phyloP scores from a whole-genome alignment of 768 basidiomycete genomes.

The Mrakia gelida region DNA sequence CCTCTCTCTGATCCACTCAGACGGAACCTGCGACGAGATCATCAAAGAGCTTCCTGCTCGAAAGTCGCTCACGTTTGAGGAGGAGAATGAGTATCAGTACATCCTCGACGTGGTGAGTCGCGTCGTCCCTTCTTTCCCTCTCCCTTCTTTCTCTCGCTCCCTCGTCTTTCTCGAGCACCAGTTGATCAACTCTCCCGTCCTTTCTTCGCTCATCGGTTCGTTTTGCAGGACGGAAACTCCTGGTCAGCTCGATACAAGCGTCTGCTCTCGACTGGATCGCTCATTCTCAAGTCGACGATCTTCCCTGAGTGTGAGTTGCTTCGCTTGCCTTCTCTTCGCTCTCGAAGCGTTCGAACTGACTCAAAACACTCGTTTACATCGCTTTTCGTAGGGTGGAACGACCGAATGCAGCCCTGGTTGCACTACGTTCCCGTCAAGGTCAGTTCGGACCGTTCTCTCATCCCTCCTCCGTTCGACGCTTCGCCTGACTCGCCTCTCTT shows the following conservation, averaged over 20 bases:
- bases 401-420: conserved; percentile 43
- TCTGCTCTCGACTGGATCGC: conserved; percentile 37
- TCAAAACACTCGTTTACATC: no score
- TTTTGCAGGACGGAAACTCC: conserved; percentile 41
- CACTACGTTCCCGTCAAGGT: conserved; percentile 42
- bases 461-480: background rate
- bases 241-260: conserved; percentile 44
- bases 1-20: conserved; percentile 19
- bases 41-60: conserved; percentile 36
- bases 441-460: conserved; percentile 28
- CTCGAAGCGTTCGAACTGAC: background rate
- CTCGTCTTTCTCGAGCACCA: no score
- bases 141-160: background rate
- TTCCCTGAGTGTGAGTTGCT: conserved; percentile 38
- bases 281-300: conserved; percentile 43
- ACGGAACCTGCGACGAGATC: conserved; percentile 42
- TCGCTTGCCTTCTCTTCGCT: background rate
- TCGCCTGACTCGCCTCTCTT: background rate
- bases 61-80: conserved; percentile 34
- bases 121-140: no score
- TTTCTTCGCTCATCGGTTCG: background rate
- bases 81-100: conserved; percentile 40
- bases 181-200: background rate
- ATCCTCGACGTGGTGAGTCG: conserved; percentile 39
- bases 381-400: conserved; percentile 43